A percentile compares a stretch with the other conserved stretches of the same genome.
Conservation (phyloP, 2,329 filamentous ascomycete species). For the Amylocarpus encephaloides region DNA sequence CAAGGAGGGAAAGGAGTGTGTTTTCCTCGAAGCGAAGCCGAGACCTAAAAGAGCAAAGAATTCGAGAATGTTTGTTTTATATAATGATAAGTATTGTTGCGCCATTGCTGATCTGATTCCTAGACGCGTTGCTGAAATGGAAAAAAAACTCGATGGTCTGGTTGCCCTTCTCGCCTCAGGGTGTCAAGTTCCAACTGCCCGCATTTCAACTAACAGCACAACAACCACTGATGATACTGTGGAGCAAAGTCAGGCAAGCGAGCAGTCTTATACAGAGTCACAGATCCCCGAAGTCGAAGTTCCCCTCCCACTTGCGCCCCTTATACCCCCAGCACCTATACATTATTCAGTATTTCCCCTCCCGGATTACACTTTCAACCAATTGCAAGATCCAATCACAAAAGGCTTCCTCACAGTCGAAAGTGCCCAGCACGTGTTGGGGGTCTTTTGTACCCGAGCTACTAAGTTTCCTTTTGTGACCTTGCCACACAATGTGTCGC, state of each 20-base stretch:
- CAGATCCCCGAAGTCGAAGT: background rate
- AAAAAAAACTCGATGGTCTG: conserved; percentile 28
- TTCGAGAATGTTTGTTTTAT: conserved; percentile 36
- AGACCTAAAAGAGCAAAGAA: conserved; percentile 43
- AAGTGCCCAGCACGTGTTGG: conserved; percentile 17
- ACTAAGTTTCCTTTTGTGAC: conserved; percentile 22
- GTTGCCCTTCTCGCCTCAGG: conserved; percentile 13
- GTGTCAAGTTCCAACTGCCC: conserved; percentile 8
- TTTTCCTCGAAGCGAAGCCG: conserved; percentile 44
- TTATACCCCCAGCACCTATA: background rate
- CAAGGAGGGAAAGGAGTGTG: conserved; percentile 19
- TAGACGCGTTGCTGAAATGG: conserved; percentile 32
- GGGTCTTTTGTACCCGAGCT: conserved; percentile 10
- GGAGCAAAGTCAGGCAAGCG: background rate
- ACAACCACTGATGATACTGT: background rate
- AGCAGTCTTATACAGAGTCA: background rate
- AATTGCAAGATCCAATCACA: conserved; percentile 22
- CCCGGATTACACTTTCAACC: conserved; percentile 42
- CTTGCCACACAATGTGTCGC: conserved; percentile 35
- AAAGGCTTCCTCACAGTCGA: conserved; percentile 12
- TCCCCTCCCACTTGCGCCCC: background rate
- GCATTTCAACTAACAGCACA: background rate
- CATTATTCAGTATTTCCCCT: conserved; percentile 44
- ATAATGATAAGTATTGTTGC: background rate
- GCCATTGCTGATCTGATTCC: background rate